Conservation (phyloP, 2,329 filamentous ascomycete species). For the Exophiala xenobiotica region DNA sequence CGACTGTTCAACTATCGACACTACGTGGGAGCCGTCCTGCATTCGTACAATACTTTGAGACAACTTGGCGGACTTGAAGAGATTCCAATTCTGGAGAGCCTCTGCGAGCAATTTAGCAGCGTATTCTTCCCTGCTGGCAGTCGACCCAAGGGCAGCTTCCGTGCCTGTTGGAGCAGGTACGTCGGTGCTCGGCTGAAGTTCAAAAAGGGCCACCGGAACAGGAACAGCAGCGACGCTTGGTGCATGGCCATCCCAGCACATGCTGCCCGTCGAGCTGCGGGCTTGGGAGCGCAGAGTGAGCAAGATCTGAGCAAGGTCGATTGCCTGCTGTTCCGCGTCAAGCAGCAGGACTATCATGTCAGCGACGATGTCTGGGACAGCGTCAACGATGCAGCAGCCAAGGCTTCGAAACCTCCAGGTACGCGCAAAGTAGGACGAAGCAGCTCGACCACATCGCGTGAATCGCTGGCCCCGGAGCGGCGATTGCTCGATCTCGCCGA, state of each 20-base stretch:
- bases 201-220: conserved; percentile 29
- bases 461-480: not conserved
- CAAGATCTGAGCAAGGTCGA: conserved; percentile 9
- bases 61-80: conserved; percentile 25
- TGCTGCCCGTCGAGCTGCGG: conserved; percentile 31
- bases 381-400: not conserved
- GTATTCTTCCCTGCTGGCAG: conserved; percentile 31
- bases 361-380: conserved; percentile 19
- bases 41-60: conserved; percentile 32
- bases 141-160: conserved; percentile 31
- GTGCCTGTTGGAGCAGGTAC: conserved; percentile 30
- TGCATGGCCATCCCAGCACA: conserved; percentile 32
- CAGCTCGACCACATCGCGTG: not conserved
- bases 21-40: conserved; percentile 33
- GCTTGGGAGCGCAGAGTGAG: conserved; percentile 27
- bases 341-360: conserved; percentile 29
- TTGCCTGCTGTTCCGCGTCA: conserved; percentile 30
- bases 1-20: conserved; percentile 33
- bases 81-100: conserved; percentile 30
- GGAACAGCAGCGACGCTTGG: conserved; percentile 29
- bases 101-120: conserved; percentile 26
- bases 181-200: conserved; percentile 34
- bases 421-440: not conserved
- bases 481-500: conserved; percentile 1
- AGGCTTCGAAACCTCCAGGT: not conserved